Conservation (phyloP, 164 flowering plant genomes). For the Umbellularia californica region DNA sequence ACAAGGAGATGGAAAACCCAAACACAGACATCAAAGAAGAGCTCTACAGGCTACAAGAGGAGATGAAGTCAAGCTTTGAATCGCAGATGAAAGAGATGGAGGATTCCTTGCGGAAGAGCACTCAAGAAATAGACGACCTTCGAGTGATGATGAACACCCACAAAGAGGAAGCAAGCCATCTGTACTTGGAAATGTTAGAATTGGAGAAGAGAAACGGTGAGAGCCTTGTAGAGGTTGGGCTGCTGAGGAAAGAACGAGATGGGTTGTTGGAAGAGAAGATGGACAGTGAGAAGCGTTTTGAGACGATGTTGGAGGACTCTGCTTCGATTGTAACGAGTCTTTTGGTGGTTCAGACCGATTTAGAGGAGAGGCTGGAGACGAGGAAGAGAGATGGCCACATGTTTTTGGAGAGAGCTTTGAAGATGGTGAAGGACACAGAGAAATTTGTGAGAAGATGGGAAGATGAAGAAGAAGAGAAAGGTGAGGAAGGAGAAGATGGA, state of each 20-base stretch:
- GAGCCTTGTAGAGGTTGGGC: neutral
- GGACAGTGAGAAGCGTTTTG: neutral
- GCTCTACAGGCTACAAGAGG: neutral
- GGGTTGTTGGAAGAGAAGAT: neutral
- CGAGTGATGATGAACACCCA: neutral
- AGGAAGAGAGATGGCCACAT: neutral
- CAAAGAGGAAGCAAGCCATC: neutral
- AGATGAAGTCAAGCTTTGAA: neutral
- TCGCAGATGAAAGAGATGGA: no score
- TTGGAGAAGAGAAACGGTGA: constrained; percentile 1
- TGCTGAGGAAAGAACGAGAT: constrained; percentile 2
- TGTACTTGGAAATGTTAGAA: neutral
- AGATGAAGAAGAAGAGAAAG: neutral
- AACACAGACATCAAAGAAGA: neutral
- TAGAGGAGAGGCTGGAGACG: neutral
- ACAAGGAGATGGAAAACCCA: no score
- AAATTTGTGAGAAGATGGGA: neutral
- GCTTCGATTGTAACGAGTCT: neutral
- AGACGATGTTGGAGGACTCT: neutral
- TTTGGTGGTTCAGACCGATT: neutral
- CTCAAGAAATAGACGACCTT: neutral
- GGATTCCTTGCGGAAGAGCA: no score
- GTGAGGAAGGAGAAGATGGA: neutral
- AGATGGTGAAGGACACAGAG: neutral
- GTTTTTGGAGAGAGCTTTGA: neutral